Evolutionary conservation across 192 early-diverging fungal species (phyloP).

Genomic region (Coemansia sp.): DNA sequence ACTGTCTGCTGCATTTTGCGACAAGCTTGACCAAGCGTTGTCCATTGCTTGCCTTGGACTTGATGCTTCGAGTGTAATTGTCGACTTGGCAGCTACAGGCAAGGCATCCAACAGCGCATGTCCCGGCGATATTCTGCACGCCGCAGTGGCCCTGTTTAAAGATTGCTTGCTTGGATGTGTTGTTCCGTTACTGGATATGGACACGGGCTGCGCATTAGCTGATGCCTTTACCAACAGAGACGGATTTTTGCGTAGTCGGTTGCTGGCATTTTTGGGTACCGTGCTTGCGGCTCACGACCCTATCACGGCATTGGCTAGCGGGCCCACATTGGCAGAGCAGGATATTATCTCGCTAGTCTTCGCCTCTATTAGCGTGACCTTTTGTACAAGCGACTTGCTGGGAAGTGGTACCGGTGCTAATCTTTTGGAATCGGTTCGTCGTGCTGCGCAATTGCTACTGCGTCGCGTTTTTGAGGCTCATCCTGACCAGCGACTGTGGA

Average conservation of each 20-base stretch:
- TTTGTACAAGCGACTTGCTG: slow-evolving; percentile 31
- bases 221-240: slow-evolving; percentile 1
- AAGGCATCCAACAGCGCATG: slow-evolving; percentile 29
- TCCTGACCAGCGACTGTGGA: slow-evolving; percentile 67
- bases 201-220: slow-evolving; percentile 16
- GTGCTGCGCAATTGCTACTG: slow-evolving; percentile 38
- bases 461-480: slow-evolving; percentile 38
- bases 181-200: slow-evolving; percentile 35
- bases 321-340: slow-evolving; percentile 30
- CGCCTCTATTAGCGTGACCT: slow-evolving; percentile 43
- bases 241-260: slow-evolving; percentile 3
- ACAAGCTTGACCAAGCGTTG: slow-evolving; percentile 22
- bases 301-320: slow-evolving; percentile 15
- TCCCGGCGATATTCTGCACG: slow-evolving; percentile 33
- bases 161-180: slow-evolving; percentile 35
- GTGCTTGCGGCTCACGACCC: slow-evolving; percentile 22
- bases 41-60: slow-evolving; percentile 27
- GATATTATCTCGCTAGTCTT: slow-evolving; percentile 45
- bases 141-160: slow-evolving; percentile 30
- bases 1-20: slow-evolving; percentile 22
- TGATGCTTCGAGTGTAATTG: slow-evolving; percentile 27
- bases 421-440: slow-evolving; percentile 39
- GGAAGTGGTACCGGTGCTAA: slow-evolving; percentile 22
- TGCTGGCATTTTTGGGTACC: slow-evolving; percentile 26
- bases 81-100: slow-evolving; percentile 23